A percentile compares a stretch with the other conserved stretches of the same genome.
These are phyloP conservation scores for Sporisorium scitamineum DNA, from an alignment of 1,284 basidiomycete species.

Conservation along the genomic window DNA sequence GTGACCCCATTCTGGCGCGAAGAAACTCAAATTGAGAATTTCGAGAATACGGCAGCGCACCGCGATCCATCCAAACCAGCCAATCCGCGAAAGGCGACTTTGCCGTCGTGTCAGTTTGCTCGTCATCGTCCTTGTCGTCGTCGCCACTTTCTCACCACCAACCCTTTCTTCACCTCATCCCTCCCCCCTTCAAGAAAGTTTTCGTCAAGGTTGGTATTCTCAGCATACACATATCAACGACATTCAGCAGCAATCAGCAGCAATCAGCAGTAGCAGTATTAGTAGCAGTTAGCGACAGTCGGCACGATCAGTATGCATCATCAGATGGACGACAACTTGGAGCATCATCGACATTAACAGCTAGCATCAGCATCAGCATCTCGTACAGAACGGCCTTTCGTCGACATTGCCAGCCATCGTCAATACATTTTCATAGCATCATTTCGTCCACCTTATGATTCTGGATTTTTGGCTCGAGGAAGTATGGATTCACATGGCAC, in stretches of 20 bases:
- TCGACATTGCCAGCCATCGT: no score
- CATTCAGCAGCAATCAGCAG: neutral
- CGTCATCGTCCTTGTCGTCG: slow-evolving; percentile 13
- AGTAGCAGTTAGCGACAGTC: no score
- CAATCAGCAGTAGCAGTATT: neutral
- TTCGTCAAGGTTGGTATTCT: slow-evolving; percentile 54
- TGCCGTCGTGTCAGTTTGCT: neutral
- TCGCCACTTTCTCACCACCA: slow-evolving; percentile 15
- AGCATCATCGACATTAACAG: neutral
- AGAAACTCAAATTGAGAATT: no score
- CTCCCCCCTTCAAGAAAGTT: slow-evolving; percentile 29
- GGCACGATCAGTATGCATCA: neutral
- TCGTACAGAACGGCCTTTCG: no score
- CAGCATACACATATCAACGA: neutral
- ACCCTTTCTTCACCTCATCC: slow-evolving; percentile 36
- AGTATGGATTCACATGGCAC: no score
- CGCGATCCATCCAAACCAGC: neutral
- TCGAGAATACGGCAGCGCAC: neutral
- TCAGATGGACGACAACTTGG: neutral
- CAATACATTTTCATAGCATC: no score
- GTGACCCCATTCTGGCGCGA: no score
- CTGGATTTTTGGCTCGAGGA: no score
- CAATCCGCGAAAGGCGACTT: neutral
- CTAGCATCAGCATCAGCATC: neutral
- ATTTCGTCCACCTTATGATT: no score